Conservation (phyloP, 352 stramenopile genomes). For the Globisporangium middletonii region DNA sequence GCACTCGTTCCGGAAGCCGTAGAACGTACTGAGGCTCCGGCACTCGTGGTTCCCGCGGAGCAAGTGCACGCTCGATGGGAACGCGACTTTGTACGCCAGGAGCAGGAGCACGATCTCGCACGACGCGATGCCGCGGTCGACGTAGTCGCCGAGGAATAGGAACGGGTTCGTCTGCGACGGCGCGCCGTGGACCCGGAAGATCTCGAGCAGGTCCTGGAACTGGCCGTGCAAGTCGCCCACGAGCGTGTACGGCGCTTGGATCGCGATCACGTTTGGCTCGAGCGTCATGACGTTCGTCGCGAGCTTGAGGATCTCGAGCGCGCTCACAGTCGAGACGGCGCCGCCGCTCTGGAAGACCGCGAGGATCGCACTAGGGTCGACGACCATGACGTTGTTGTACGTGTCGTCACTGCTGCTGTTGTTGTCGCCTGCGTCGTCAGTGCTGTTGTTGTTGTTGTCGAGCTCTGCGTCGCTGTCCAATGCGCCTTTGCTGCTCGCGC, state of each 20-base stretch:
- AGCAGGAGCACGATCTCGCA: conserved; percentile 98
- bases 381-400: too few species aligned
- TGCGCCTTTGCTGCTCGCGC: conserved; percentile 4
- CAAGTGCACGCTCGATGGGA: conserved; percentile 98
- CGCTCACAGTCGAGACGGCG: conserved; percentile 36
- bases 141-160: conserved; percentile 94
- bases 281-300: conserved; percentile 55
- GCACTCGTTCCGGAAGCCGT: conserved; percentile 99
- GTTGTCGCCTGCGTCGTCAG: conserved; percentile 15
- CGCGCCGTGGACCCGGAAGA: conserved; percentile 50
- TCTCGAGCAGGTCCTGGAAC: conserved; percentile 96
- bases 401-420: background rate
- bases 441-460: conserved; percentile 25
- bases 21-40: conserved; percentile 98
- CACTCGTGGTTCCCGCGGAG: conserved; percentile 99
- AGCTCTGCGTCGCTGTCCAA: conserved; percentile 14
- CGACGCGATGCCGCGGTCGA: conserved; percentile 92
- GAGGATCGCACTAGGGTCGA: conserved; percentile 33
- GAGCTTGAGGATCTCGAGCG: conserved; percentile 50
- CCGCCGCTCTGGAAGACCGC: conserved; percentile 31
- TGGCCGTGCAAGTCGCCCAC: conserved; percentile 95
- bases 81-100: conserved; percentile 97
- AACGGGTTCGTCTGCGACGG: conserved; percentile 90
- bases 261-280: conserved; percentile 48
- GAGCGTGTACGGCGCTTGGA: conserved; percentile 46